A percentile compares a stretch with the other conserved stretches of the same genome.
Evolutionary conservation across 2,329 filamentous ascomycete genomes (phyloP).

Genomic region (Curvularia eragrostidis): DNA sequence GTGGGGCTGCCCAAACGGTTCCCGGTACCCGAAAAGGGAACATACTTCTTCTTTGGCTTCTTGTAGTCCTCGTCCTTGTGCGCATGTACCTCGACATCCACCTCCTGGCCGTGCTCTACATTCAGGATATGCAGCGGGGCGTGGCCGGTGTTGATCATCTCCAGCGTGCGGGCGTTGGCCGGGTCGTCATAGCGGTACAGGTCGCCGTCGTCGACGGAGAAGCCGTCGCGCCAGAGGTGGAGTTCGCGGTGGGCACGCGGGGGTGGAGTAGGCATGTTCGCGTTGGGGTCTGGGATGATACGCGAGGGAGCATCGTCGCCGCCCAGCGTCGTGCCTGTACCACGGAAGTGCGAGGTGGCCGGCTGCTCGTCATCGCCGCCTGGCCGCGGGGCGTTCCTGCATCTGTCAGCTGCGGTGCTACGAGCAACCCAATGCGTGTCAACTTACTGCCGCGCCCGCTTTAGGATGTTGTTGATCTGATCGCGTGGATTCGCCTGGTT

Average conservation of each 20-base stretch:
- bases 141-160: constrained; percentile 77
- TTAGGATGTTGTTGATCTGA: constrained; percentile 59
- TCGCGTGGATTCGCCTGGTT: constrained; percentile 59
- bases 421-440: not conserved
- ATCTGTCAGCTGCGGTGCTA: constrained; percentile 28
- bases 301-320: constrained; percentile 77
- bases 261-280: constrained; percentile 45
- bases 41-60: constrained; percentile 75
- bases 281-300: constrained; percentile 67
- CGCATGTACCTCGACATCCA: constrained; percentile 77
- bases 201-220: constrained; percentile 82
- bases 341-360: constrained; percentile 65
- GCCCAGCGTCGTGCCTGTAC: constrained; percentile 76
- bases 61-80: constrained; percentile 78
- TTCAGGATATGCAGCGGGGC: constrained; percentile 81
- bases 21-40: constrained; percentile 74
- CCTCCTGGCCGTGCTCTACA: constrained; percentile 74
- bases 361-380: constrained; percentile 59
- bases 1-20: constrained; percentile 79
- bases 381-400: constrained; percentile 67
- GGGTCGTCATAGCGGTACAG: constrained; percentile 82
- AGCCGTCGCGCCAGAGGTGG: constrained; percentile 83
- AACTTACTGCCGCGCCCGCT: constrained; percentile 54
- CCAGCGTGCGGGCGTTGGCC: constrained; percentile 71
- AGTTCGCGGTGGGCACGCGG: constrained; percentile 71